Base-by-base conservation (phyloP, 805 yeast genomes). In the Zygoascus bituminiphila region DNA sequence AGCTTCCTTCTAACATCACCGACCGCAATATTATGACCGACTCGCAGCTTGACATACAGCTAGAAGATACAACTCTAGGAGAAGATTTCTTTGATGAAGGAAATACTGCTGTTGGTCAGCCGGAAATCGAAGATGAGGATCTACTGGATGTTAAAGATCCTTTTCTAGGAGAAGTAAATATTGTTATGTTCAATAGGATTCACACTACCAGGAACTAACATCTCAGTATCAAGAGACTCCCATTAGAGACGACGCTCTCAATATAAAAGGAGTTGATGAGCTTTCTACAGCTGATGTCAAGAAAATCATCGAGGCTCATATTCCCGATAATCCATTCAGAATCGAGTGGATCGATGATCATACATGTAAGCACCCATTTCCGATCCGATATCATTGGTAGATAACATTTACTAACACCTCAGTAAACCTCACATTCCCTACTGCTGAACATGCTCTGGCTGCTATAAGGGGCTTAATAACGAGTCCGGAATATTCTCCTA, bases 341-440 rank as follows among this genome's bases (percentile, higher is more conserved):
- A 62, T 81, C 23, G 79, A 81, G 57, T 82, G 89, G 89, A 72
- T 82, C 36, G 77, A 82, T 58, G 89, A 82, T 60, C 58, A 75
- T 17, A 68, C 78, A 2, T 71, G 56, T 53, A 42, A 42, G 54
- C 24, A 15, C 15, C n/a, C n/a, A 44, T 4, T 35, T 33, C 20
- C 33, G 23, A 14, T 4, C 17, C 10, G 8, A 29, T 29, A 7
- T 29, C n/a, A 12, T 4, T 15, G 9, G 15, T 8, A 19, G 14
- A 10, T 8, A n/a, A 20, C 12, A 31, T 25, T 20, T 42, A 44
- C 19, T 36, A 12, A 14, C 12, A 15, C 22, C 6, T 4, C n/a
- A 39, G 42, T 41, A 17, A 41, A 41, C 35, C 44, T 41, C 22
- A 23, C 22, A 19, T 41, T 41, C 25, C 44, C 44, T 9, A n/a